Conservation (phyloP, 2,329 filamentous ascomycete genomes). For the Grosmannia serpens region DNA sequence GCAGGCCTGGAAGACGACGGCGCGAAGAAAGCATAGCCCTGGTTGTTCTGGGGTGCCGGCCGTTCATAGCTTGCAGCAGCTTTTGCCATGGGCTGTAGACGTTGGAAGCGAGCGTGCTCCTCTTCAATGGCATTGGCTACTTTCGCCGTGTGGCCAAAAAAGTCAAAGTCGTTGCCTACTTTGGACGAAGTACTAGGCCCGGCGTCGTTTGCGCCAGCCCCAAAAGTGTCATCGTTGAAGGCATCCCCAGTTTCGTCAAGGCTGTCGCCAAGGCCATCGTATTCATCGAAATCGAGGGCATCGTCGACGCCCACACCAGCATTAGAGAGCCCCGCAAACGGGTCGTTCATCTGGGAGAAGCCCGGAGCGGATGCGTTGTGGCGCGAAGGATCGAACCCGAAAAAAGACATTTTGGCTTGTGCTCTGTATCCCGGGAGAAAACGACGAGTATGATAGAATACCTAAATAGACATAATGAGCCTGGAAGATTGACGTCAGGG, state of each 20-base stretch:
- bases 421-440: background rate
- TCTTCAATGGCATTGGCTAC: conserved; percentile 79
- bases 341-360: conserved; percentile 74
- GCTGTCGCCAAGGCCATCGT: conserved; percentile 84
- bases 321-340: conserved; percentile 71
- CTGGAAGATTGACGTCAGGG: background rate
- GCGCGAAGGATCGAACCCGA: conserved; percentile 67
- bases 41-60: conserved; percentile 14
- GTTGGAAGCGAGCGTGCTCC: conserved; percentile 74
- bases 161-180: conserved; percentile 91
- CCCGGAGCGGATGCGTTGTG: conserved; percentile 61
- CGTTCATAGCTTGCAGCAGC: conserved; percentile 15
- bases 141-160: conserved; percentile 85
- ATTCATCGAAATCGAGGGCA: conserved; percentile 78
- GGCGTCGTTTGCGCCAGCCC: conserved; percentile 21
- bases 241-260: conserved; percentile 87
- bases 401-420: conserved; percentile 64
- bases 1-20: conserved; percentile 38
- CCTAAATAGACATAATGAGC: background rate
- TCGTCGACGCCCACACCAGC: conserved; percentile 46
- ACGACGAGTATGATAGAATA: background rate
- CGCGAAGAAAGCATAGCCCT: conserved; percentile 10
- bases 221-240: conserved; percentile 96
- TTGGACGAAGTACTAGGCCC: conserved; percentile 26
- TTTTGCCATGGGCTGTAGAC: conserved; percentile 53